These are phyloP conservation scores for Alisma plantagoaquatica DNA, from an alignment of 106 monocot genomes.

Conservation along the genomic window DNA sequence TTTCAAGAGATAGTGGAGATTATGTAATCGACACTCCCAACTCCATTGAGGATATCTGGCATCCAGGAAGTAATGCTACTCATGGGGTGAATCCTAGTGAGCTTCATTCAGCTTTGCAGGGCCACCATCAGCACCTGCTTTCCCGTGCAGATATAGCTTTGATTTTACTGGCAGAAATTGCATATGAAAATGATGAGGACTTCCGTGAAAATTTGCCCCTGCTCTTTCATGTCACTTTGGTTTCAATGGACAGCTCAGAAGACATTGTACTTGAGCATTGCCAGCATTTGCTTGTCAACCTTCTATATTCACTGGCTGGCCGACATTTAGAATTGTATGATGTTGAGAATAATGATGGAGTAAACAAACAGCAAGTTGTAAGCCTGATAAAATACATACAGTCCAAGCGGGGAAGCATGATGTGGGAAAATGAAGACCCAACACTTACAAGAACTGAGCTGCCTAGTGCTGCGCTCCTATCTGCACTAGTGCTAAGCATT, in stretches of 20 bases:
- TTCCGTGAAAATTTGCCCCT: slow-evolving; percentile 93
- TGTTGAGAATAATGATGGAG: slow-evolving; percentile 68
- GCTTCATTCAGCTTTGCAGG: slow-evolving; percentile 81
- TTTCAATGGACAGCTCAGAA: slow-evolving; percentile 99
- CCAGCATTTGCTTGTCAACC: slow-evolving; percentile 88
- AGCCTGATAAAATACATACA: slow-evolving; percentile 96
- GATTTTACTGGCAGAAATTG: slow-evolving; percentile 94
- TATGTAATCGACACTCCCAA: slow-evolving; percentile 67
- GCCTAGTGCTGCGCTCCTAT: slow-evolving; percentile 67
- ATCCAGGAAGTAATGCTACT: slow-evolving; percentile 23
- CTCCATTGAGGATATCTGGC: slow-evolving; percentile 68
- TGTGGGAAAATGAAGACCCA: slow-evolving; percentile 99
- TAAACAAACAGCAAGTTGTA: slow-evolving; percentile 88
- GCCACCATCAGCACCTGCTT: slow-evolving; percentile 70
- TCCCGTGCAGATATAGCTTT: slow-evolving; percentile 93
- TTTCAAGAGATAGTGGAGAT: slow-evolving; percentile 95
- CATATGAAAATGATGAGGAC: slow-evolving; percentile 99
- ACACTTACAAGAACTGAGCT: slow-evolving; percentile 63
- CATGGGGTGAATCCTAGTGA: slow-evolving; percentile 76
- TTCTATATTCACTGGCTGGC: slow-evolving; percentile 93
- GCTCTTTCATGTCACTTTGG: slow-evolving; percentile 89
- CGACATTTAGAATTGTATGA: slow-evolving; percentile 89
- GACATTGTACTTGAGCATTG: slow-evolving; percentile 98
- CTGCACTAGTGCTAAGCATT: slow-evolving; percentile 86
- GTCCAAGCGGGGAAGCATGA: slow-evolving; percentile 84